phyloP scores from a whole-genome alignment of 2,329 filamentous ascomycete genomes.

The Colletotrichum ledebouriae region DNA sequence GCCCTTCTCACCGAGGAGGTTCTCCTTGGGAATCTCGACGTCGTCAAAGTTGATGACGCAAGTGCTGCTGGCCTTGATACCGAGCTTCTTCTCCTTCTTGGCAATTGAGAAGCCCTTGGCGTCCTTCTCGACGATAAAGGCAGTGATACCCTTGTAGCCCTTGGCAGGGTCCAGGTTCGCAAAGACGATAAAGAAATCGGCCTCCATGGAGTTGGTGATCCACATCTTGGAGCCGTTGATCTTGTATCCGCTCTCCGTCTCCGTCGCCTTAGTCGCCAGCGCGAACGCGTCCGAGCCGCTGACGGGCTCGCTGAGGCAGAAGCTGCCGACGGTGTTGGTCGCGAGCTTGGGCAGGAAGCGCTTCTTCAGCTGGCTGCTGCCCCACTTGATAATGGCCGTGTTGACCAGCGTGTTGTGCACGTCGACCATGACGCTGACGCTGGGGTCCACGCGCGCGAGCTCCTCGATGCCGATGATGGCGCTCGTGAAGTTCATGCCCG shows the following conservation, averaged over 20 bases:
- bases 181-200: slow-evolving; percentile 96
- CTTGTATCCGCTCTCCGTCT: slow-evolving; percentile 85
- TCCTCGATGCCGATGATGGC: slow-evolving; percentile 98
- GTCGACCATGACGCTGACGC: slow-evolving; percentile 94
- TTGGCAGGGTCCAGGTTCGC: slow-evolving; percentile 93
- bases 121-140: slow-evolving; percentile 93
- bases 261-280: slow-evolving; percentile 88
- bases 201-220: slow-evolving; percentile 98
- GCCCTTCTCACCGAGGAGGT: slow-evolving; percentile 88
- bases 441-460: slow-evolving; percentile 92
- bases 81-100: slow-evolving; percentile 99
- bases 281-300: slow-evolving; percentile 98
- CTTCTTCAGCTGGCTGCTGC: slow-evolving; percentile 80
- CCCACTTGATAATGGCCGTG: slow-evolving; percentile 90
- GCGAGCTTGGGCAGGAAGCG: slow-evolving; percentile 92
- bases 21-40: slow-evolving; percentile 88
- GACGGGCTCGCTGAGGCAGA: slow-evolving; percentile 92
- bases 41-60: slow-evolving; percentile 99
- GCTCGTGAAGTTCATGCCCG: slow-evolving; percentile 98
- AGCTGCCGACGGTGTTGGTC: slow-evolving; percentile 90
- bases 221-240: slow-evolving; percentile 98
- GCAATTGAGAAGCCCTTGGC: slow-evolving; percentile 92
- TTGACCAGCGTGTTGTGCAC: slow-evolving; percentile 99
- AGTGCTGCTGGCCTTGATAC: slow-evolving; percentile 94
- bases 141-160: slow-evolving; percentile 97